Conservation (phyloP, 2,329 filamentous ascomycete genomes). For the Penicillium sumatraense region DNA sequence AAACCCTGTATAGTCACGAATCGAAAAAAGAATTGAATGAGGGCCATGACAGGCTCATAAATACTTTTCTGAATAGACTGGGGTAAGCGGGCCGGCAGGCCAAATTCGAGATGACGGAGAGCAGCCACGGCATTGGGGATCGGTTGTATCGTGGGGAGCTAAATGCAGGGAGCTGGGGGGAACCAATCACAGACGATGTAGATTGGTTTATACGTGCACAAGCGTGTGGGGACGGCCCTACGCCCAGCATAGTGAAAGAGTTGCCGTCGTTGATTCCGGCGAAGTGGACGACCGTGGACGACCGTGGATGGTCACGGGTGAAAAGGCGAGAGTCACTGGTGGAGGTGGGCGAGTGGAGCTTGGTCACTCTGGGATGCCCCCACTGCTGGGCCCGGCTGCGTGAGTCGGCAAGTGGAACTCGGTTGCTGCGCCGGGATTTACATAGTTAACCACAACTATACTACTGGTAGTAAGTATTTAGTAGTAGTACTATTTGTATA, state of each 20-base stretch:
- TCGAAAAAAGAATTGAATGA: constrained; percentile 8
- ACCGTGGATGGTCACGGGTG: neutral
- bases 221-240: constrained; percentile 18
- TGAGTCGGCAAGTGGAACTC: constrained; percentile 3
- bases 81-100: constrained; percentile 21
- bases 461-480: too few relatives aligned
- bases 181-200: constrained; percentile 10
- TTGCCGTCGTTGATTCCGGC: constrained; percentile 35
- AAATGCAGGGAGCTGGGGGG: constrained; percentile 8
- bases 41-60: constrained; percentile 31
- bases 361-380: too few relatives aligned
- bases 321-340: constrained; percentile 25
- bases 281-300: constrained; percentile 6
- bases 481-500: constrained; percentile 4
- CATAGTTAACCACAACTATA: neutral
- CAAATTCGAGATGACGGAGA: constrained; percentile 28
- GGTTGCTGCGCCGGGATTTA: constrained; percentile 28
- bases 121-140: constrained; percentile 41
- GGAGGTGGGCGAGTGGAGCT: constrained; percentile 21
- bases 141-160: constrained; percentile 35
- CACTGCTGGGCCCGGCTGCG: neutral
- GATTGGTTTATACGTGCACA: neutral
- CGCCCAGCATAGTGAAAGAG: constrained; percentile 13
- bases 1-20: constrained; percentile 13
- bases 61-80: constrained; percentile 28